Evolutionary conservation across 2,329 filamentous ascomycete genomes (phyloP), one percentile per base, ranked within the genome.

Genomic region (Cladosporium sp.): DNA sequence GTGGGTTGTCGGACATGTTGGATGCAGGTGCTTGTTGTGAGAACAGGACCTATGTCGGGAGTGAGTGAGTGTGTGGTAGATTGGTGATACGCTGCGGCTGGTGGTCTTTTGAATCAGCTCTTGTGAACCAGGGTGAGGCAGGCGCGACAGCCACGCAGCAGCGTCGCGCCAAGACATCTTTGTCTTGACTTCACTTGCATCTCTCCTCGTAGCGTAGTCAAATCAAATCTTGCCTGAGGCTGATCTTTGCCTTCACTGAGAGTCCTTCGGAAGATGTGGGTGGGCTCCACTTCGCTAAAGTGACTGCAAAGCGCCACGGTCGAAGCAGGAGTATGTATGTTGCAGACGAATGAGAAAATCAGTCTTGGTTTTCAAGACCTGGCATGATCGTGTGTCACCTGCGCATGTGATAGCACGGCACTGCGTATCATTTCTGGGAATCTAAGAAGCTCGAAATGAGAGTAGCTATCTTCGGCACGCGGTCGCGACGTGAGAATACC

Each of bases 81-180:
- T 23, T 40, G 8, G 18, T 40, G 33, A 23, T 37, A 23, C 23
- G 28, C 5, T 26, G 37, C 37, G n/a, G 53, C 33, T 12, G 11
- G n/a, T 23, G 11, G 21, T 57, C 12, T 33, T 26, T 40, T 57
- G 40, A 21, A 21, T 46, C 6, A 18, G 40, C 40, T 46, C 40
- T 21, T 21, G n/a, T 12, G 40, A 10, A n/a, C 40, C 4, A 46
- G 10, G 40, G 40, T 12, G 56, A 44, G 46, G 59, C 44, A 62
- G 44, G 44, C 59, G 46, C 59, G 44, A 35, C n/a, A 33, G 12
- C 16, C 33, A 62, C 46, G 59, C 59, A 52, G 46, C 59, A 50
- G 59, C 59, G 46, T 35, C 44, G 28, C 59, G 59, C 59, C 59
- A 62, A 62, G 59, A 62, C 40, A 50, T 52, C 29, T 40, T 59